These are phyloP conservation scores for Sesbania bispinosa DNA, from an alignment of 306 rosid species.

Conservation along the genomic window DNA sequence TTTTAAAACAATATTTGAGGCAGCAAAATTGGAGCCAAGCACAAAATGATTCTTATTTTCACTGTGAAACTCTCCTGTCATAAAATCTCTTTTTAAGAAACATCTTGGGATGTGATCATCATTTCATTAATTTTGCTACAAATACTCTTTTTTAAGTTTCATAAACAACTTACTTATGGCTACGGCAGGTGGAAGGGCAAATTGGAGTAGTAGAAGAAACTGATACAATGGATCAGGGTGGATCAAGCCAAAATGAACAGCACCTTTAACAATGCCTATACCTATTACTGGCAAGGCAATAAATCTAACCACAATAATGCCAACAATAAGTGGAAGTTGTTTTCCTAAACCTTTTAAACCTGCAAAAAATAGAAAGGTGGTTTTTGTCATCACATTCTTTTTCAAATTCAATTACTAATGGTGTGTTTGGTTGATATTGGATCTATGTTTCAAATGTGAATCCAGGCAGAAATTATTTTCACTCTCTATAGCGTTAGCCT, in stretches of 20 bases:
- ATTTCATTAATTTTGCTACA: background rate
- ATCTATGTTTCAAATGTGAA: too few species aligned
- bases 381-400: background rate
- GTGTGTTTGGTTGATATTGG: too few species aligned
- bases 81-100: too few species aligned
- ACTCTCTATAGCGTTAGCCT: too few species aligned
- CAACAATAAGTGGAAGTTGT: constrained; percentile 8
- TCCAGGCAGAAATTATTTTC: too few species aligned
- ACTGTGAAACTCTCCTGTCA: background rate
- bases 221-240: constrained; percentile 39
- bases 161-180: constrained; percentile 23
- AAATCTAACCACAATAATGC: constrained; percentile 27
- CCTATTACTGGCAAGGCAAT: constrained; percentile 35
- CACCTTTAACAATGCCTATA: constrained; percentile 35
- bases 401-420: background rate
- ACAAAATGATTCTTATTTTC: too few species aligned
- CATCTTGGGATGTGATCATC: too few species aligned
- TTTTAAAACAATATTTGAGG: too few species aligned
- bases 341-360: constrained; percentile 32
- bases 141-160: background rate
- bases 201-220: constrained; percentile 39
- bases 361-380: background rate
- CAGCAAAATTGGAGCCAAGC: too few species aligned
- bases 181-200: constrained; percentile 39
- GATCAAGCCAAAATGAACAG: constrained; percentile 33